phyloP scores from a whole-genome alignment of 2,329 filamentous ascomycete genomes.

The Ophiostoma pallidulum region DNA sequence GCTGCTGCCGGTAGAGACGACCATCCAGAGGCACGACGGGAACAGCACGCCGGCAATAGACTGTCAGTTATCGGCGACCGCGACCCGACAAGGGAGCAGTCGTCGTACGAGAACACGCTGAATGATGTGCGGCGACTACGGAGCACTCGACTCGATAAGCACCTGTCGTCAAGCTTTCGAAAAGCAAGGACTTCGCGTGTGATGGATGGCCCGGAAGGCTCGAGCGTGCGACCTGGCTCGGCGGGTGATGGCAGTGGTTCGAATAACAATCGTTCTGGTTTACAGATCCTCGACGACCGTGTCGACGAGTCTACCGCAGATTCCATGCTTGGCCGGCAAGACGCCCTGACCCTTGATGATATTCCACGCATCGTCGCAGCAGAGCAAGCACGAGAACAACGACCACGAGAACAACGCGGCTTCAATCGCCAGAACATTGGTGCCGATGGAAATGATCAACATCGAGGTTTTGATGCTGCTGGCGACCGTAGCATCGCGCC shows the following conservation, averaged over 20 bases:
- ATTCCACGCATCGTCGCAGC: slow-evolving; percentile 93
- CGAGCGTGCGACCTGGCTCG: slow-evolving; percentile 59
- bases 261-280: slow-evolving; percentile 37
- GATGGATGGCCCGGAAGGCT: slow-evolving; percentile 75
- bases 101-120: slow-evolving; percentile 88
- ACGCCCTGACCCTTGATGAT: slow-evolving; percentile 88
- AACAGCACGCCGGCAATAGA: slow-evolving; percentile 53
- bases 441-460: slow-evolving; percentile 43
- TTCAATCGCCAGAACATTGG: slow-evolving; percentile 57
- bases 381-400: slow-evolving; percentile 86
- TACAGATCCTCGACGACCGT: slow-evolving; percentile 74
- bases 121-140: slow-evolving; percentile 87
- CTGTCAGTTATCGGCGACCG: slow-evolving; percentile 31
- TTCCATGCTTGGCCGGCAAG: slow-evolving; percentile 79
- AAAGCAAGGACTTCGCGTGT: slow-evolving; percentile 85
- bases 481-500: background rate
- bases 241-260: slow-evolving; percentile 51
- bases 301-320: slow-evolving; percentile 63
- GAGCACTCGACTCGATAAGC: slow-evolving; percentile 89
- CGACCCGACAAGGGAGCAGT: slow-evolving; percentile 57
- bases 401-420: slow-evolving; percentile 71
- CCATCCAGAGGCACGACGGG: slow-evolving; percentile 47
- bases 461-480: background rate
- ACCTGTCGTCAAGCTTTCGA: slow-evolving; percentile 84
- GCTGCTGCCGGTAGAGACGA: background rate